phyloP scores from a whole-genome alignment of 164 flowering plant genomes.

The Macadamia tetraphylla region DNA sequence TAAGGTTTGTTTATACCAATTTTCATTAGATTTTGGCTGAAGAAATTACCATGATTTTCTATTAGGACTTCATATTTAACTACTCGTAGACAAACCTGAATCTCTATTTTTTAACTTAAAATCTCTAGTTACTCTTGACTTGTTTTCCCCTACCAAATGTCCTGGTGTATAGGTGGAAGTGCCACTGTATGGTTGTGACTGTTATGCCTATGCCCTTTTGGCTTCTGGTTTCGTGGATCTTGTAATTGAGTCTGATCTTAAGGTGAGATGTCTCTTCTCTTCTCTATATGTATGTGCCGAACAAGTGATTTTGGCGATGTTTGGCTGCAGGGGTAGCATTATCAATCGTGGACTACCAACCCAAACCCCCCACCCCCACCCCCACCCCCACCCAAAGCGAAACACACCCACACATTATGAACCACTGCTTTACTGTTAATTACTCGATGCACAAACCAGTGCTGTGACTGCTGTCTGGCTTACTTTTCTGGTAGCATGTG shows the following conservation, averaged over 20 bases:
- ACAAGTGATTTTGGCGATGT: background rate
- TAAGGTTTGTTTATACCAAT: constrained; percentile 46
- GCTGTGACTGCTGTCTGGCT: too few species aligned
- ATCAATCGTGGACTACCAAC: too few species aligned
- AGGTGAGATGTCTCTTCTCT: constrained; percentile 40
- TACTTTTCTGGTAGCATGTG: background rate
- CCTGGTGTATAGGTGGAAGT: constrained; percentile 68
- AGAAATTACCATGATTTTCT: too few species aligned
- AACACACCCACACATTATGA: too few species aligned
- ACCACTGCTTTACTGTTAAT: too few species aligned
- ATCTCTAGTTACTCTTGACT: background rate
- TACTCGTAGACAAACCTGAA: background rate
- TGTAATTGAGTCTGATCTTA: constrained; percentile 90
- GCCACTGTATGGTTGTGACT: constrained; percentile 94
- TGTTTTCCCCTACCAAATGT: background rate
- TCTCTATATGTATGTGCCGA: background rate
- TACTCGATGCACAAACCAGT: too few species aligned
- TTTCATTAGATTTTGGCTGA: background rate
- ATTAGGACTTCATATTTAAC: too few species aligned
- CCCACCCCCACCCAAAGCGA: too few species aligned
- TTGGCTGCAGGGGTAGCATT: background rate
- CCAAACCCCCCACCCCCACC: too few species aligned
- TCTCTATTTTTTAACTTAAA: too few species aligned
- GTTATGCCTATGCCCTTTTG: constrained; percentile 96
- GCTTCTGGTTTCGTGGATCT: constrained; percentile 95